A percentile compares a stretch with the other conserved stretches of the same genome.
Conservation (phyloP, 1,284 basidiomycete species). For the Pterula multifida region DNA sequence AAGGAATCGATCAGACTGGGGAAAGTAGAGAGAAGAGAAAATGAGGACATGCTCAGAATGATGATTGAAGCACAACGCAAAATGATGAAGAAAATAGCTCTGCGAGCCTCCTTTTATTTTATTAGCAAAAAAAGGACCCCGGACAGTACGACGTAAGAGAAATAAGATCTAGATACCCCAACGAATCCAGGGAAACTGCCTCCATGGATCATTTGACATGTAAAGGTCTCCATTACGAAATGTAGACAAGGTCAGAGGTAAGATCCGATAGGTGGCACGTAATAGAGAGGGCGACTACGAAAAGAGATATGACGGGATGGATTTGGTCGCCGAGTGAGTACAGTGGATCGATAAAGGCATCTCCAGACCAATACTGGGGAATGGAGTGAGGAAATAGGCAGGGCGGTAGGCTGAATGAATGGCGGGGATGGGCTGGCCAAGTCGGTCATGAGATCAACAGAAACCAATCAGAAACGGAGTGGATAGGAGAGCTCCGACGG, state of each 20-base stretch:
- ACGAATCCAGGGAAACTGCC: background rate
- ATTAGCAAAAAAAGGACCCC: background rate
- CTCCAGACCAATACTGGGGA: too few relatives aligned
- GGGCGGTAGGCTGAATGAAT: background rate
- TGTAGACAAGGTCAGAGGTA: background rate
- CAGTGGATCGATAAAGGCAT: too few relatives aligned
- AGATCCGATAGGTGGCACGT: constrained; percentile 1
- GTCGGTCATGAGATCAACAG: background rate
- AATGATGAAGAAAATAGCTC: background rate
- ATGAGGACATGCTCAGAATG: constrained; percentile 1
- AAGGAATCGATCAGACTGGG: background rate
- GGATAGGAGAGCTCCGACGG: background rate
- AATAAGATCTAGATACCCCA: background rate
- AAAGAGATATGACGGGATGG: too few relatives aligned
- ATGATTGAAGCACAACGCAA: background rate
- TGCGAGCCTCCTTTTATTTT: background rate
- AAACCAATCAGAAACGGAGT: background rate
- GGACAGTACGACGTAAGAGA: background rate
- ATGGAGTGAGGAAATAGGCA: background rate
- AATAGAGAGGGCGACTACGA: background rate
- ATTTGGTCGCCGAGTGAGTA: too few relatives aligned
- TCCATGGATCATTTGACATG: background rate
- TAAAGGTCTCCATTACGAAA: background rate
- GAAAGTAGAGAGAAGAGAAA: constrained; percentile 1
- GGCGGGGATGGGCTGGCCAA: background rate